Percentiles rank a stretch among this genome's conserved stretches.
Evolutionary conservation across 164 flowering plant species (phyloP).

Genomic region (Protea cynaroides): DNA sequence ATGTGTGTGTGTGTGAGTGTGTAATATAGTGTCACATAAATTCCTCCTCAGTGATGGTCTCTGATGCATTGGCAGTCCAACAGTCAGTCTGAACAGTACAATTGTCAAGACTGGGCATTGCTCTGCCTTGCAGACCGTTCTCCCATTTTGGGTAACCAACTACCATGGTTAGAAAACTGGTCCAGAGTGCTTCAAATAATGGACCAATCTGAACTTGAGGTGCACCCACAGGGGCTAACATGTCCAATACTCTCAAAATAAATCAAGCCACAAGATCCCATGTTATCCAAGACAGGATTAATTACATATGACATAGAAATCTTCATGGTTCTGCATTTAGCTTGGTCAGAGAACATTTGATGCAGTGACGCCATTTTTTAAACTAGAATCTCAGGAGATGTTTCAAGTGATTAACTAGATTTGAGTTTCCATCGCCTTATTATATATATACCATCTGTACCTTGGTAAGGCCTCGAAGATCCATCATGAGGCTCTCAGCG

Average conservation of each 20-base stretch:
- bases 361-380: not conserved
- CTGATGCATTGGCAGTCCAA: too few relatives aligned
- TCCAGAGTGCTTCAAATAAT: too few relatives aligned
- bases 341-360: not conserved
- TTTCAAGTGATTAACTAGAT: not conserved
- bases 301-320: not conserved
- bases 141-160: too few relatives aligned
- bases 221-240: not conserved
- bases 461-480: constrained; percentile 76
- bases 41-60: too few relatives aligned
- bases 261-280: not conserved
- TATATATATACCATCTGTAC: constrained; percentile 22
- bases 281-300: not conserved
- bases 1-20: too few relatives aligned
- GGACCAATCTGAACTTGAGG: too few relatives aligned
- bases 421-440: too few relatives aligned
- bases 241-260: not conserved
- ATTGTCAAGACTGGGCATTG: too few relatives aligned
- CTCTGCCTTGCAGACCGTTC: too few relatives aligned
- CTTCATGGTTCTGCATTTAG: not conserved
- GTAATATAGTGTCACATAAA: too few relatives aligned
- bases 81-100: too few relatives aligned
- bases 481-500: constrained; percentile 43
- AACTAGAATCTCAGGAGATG: not conserved
- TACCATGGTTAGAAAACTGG: too few relatives aligned